A percentile compares a stretch with the other conserved stretches of the same genome.
These are phyloP conservation scores for Penicillium digitatum DNA, from an alignment of 2,329 filamentous ascomycete genomes.

Conservation along the genomic window DNA sequence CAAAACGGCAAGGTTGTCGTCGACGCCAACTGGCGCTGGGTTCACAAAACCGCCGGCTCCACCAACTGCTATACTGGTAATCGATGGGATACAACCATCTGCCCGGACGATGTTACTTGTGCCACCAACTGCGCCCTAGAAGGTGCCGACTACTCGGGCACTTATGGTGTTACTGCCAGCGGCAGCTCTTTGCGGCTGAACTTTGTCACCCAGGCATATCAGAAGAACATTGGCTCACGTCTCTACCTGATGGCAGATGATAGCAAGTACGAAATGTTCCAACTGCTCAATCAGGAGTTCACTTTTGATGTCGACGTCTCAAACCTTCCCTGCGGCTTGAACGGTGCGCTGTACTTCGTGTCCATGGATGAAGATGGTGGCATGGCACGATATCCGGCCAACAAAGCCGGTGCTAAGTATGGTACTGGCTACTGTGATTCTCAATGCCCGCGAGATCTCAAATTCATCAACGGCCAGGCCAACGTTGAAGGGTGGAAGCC, in stretches of 20 bases:
- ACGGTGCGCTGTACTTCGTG: constrained; percentile 65
- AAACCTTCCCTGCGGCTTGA: constrained; percentile 63
- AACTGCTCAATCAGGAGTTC: constrained; percentile 63
- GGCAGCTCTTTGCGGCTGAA: constrained; percentile 49
- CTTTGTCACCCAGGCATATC: constrained; percentile 40
- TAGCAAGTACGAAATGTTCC: constrained; percentile 61
- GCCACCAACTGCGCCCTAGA: constrained; percentile 56
- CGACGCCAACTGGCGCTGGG: constrained; percentile 54
- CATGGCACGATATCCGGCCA: constrained; percentile 46
- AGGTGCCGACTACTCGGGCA: constrained; percentile 51
- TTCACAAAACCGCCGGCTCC: constrained; percentile 46
- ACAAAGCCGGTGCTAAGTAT: constrained; percentile 56
- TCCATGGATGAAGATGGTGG: constrained; percentile 61
- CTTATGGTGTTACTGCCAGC: constrained; percentile 51
- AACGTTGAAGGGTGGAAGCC: constrained; percentile 54
- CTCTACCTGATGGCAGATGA: constrained; percentile 62
- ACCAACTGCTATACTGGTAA: constrained; percentile 58
- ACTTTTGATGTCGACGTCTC: constrained; percentile 70
- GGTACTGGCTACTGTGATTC: constrained; percentile 63
- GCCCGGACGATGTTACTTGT: constrained; percentile 49
- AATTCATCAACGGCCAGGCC: constrained; percentile 45
- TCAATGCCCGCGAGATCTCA: constrained; percentile 52
- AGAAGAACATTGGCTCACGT: constrained; percentile 47
- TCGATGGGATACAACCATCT: constrained; percentile 47
- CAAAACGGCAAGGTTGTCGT: constrained; percentile 43